Evolutionary conservation across 2,329 filamentous ascomycete species (phyloP), one percentile per base, ranked within the genome.

Genomic region (Colletotrichum chrysophilum): DNA sequence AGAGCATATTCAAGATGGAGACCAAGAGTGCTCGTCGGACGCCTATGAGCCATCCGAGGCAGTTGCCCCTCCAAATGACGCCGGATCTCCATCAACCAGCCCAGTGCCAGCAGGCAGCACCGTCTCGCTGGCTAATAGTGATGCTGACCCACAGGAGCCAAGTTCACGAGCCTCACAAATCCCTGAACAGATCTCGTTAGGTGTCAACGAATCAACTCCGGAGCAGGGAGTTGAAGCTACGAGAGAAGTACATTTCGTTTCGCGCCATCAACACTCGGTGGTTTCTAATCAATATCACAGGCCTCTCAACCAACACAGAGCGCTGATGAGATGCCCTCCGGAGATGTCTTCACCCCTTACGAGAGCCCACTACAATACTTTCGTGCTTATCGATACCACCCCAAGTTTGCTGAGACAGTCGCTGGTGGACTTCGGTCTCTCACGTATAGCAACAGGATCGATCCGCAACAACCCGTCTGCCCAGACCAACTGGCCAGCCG

Each of bases 381-480:
- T 84, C 95, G 93, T 83, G 94, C 95, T 48, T 99, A 95, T 85
- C 95, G 96, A 79, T 98, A 96, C 83, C 96, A 98, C 82, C 95
- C 95, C 36, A 88, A 91, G 67, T 98, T 93, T 85, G 87, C 89
- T 78, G 84, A 93, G 66, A 87, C 91, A 72, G 92, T 98, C 73
- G 83, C 91, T 71, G 94, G 93, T 77, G 96, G 96, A 58, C 93
- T 96, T 82, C 93, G 94, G 82, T 98, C 97, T 78, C 89, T 97
- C 87, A 98, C 96, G 58, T 98, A 96, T 86, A 98, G 95, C 86
- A 95, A 98, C 85, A 93, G 93, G 79, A 98, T 99, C 85, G 93
- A 98, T 82, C 89, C 93, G 28, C 89, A 91, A 76, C 93, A 91
- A 79, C 90, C 91, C 77, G 82, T 98, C 65, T 99, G 97, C 84